Evolutionary conservation across 1,284 basidiomycete genomes (phyloP).

Genomic region (Puccinia triticina): DNA sequence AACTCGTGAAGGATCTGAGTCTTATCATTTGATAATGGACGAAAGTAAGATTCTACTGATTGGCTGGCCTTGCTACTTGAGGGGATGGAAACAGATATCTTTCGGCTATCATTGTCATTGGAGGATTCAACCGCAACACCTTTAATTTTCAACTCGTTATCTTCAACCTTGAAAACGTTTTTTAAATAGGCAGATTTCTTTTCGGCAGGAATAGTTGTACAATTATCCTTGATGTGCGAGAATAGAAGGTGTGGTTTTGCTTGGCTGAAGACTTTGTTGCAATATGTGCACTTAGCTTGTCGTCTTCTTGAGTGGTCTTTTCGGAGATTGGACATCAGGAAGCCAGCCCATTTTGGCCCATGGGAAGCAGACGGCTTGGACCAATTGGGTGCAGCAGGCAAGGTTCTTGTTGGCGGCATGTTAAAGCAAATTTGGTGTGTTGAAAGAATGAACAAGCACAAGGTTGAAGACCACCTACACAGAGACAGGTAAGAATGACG

Average conservation of each 20-base stretch:
- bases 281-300: not conserved
- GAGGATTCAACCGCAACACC: not conserved
- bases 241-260: not conserved
- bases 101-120: not conserved
- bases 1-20: constrained; percentile 7
- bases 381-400: no score
- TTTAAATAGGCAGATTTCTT: not conserved
- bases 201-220: not conserved
- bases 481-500: no score
- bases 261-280: not conserved
- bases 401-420: no score
- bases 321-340: not conserved
- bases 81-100: not conserved
- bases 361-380: no score
- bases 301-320: not conserved
- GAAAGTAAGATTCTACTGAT: not conserved
- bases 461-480: no score
- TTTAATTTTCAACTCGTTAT: not conserved
- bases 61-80: not conserved
- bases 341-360: no score
- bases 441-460: no score
- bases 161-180: not conserved
- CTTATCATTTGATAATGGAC: not conserved
- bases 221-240: not conserved
- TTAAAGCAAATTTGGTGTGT: no score